Evolutionary conservation across 345 rosid species (phyloP).

Genomic region (Acer negundo): DNA sequence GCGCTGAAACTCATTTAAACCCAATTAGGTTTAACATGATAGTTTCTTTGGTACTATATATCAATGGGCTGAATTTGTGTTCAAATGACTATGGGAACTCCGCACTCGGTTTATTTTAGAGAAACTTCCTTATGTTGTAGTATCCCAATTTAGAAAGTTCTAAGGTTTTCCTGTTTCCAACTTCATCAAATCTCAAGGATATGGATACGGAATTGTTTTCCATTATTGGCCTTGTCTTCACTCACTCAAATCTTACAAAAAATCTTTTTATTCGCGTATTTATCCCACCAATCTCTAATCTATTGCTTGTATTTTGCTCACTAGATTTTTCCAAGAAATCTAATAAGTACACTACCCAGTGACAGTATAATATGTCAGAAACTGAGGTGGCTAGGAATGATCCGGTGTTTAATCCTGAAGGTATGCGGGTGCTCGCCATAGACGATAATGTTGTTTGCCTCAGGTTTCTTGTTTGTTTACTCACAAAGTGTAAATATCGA

Average conservation of each 20-base stretch:
- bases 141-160: not conserved
- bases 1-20: no score
- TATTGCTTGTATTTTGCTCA: not conserved
- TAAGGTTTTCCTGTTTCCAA: not conserved
- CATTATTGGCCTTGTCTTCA: not conserved
- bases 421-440: not conserved
- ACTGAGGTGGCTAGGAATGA: no score
- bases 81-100: no score
- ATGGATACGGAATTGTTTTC: not conserved
- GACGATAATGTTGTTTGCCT: not conserved
- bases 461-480: not conserved
- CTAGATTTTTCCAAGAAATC: not conserved
- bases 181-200: no score
- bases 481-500: not conserved
- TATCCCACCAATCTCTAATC: not conserved
- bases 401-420: not conserved
- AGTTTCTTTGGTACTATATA: no score
- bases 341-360: no score
- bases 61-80: no score
- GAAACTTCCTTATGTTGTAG: not conserved
- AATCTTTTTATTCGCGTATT: no score
- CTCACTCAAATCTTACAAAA: not conserved
- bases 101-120: no score
- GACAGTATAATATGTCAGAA: not conserved
- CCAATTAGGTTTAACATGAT: no score